Evolutionary conservation across 1,284 basidiomycete species (phyloP), one percentile per base, ranked within the genome.

Genomic region (Ceratobasidium sp.): DNA sequence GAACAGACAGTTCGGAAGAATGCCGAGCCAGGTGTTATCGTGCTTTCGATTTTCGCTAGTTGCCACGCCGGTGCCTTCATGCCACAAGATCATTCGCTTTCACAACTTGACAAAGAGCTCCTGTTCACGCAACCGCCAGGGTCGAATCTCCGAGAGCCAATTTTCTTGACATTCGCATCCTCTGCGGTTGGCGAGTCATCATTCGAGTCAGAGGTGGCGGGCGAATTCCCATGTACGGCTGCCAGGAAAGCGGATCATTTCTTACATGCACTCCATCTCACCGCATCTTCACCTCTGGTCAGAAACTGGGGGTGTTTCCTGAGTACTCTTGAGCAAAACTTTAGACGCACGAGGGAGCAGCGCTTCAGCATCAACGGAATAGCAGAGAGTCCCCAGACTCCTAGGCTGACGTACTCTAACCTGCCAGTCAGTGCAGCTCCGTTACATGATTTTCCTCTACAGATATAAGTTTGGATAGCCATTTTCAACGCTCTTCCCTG

Each of bases 161-260:
- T 69, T 54, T 69, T 69, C 22, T 40, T 69, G 17, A 69, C 67
- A 8, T 69, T 69, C 29, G 51, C 67, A 54, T 69, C 67, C 13
- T 54, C 49, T 29, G 19, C 6, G 1, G 8, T 17, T n/a, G 15
- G 57, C n/a, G 46, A 69, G 34, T 54, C 13, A n/a, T 37, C 67
- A 3, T 69, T 54, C n/a, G 67, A 69, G 34, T 69, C 67, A 17
- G 34, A 13, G 9, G 67, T 69, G 19, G 44, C 2, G 15, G 32
- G 2, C 19, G 56, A 22, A 7, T 3, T 1, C 57, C 2, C 57
- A 15, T 25, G 8, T 46, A 25, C 19, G 8, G 51, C n/a, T 22
- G 9, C 25, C 22, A 17, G 67, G 25, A 15, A 40, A 13, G 67
- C 49, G 34, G 67, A 69, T 51, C 67, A 69, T 40, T 69, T 69